Percentiles rank a stretch among this genome's conserved stretches.
Conservation (phyloP, 805 yeast genomes). For the Kuraishia piskuri region DNA sequence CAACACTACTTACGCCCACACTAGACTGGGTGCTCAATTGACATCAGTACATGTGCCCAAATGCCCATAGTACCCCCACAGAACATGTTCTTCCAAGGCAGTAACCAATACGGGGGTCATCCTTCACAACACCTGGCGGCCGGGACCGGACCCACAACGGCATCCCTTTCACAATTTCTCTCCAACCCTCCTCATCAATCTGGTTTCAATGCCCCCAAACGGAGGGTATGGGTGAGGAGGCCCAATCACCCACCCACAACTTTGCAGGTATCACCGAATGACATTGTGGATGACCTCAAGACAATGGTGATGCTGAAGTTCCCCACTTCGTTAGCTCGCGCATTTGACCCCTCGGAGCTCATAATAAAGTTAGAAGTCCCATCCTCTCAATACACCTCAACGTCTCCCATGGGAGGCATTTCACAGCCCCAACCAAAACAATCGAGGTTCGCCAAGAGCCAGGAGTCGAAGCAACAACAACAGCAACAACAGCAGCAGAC, state of each 20-base stretch:
- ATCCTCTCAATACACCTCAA: constrained; percentile 1
- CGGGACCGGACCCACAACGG: constrained; percentile 5
- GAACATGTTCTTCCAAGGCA: neutral
- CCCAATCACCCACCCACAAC: constrained; percentile 59
- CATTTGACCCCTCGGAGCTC: constrained; percentile 65
- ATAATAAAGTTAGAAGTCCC: constrained; percentile 22
- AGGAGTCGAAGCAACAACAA: neutral
- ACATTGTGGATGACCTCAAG: constrained; percentile 80
- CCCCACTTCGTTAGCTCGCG: constrained; percentile 55
- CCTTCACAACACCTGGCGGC: neutral
- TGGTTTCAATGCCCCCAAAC: constrained; percentile 10
- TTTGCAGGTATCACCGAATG: constrained; percentile 46
- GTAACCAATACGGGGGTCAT: neutral
- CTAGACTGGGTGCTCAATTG: no score
- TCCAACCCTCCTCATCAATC: neutral
- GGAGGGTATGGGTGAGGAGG: constrained; percentile 49
- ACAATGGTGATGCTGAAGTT: constrained; percentile 53
- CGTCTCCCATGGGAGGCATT: neutral
- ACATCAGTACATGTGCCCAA: no score
- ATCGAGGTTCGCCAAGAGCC: neutral
- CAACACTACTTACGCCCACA: no score
- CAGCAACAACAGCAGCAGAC: neutral
- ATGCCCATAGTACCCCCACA: neutral
- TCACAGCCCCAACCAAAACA: neutral
- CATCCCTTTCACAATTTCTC: constrained; percentile 9